These are phyloP conservation scores for Buxus sempervirens DNA, from an alignment of 164 flowering plant genomes.

Conservation along the genomic window DNA sequence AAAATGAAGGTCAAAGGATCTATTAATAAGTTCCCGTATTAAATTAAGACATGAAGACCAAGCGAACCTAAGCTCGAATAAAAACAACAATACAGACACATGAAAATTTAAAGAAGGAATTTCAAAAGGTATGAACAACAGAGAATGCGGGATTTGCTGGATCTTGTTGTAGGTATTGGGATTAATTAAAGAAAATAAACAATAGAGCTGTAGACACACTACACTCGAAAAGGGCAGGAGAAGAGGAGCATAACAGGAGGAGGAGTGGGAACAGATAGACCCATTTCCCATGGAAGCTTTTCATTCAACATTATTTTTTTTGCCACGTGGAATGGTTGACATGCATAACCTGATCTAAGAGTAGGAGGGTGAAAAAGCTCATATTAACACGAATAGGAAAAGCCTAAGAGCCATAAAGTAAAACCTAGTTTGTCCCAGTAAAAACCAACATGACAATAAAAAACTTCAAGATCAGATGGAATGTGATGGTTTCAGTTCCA, in stretches of 20 bases:
- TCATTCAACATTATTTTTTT: too few species aligned
- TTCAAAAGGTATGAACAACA: constrained; percentile 1
- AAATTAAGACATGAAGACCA: not conserved
- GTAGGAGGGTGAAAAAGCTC: too few species aligned
- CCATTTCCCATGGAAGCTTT: too few species aligned
- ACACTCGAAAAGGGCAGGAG: constrained; percentile 21
- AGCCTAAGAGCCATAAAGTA: too few species aligned
- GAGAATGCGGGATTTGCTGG: constrained; percentile 33
- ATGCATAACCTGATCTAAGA: too few species aligned
- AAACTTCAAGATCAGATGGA: too few species aligned
- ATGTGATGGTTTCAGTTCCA: too few species aligned
- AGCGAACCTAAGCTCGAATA: not conserved
- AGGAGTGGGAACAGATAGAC: not conserved
- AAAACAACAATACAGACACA: not conserved
- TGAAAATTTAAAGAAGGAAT: too few species aligned
- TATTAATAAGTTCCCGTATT: not conserved
- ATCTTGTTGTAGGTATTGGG: constrained; percentile 20
- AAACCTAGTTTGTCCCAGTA: too few species aligned
- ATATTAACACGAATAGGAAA: too few species aligned
- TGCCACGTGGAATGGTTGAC: too few species aligned
- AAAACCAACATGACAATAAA: too few species aligned
- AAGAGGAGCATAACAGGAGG: constrained; percentile 14
- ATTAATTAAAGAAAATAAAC: constrained; percentile 8
- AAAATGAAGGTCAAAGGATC: constrained; percentile 17
- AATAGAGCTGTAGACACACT: constrained; percentile 14